Base-by-base conservation (phyloP, 768 basidiomycete genomes). In the Mycena vitilis region DNA sequence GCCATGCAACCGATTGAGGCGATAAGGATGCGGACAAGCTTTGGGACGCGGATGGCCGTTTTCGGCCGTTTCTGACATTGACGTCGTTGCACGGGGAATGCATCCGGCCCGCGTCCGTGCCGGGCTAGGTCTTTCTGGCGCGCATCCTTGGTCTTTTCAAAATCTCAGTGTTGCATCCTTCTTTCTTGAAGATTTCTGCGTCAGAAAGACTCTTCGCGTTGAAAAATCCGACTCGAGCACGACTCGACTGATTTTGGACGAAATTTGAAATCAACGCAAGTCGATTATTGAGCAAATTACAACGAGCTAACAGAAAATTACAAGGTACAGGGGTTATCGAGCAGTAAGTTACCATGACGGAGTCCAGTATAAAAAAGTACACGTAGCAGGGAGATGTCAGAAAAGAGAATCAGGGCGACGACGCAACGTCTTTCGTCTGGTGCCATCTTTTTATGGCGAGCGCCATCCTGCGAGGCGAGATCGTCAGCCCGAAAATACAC, bases 1-100 rank as follows among this genome's bases (percentile, higher is more conserved):
- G 38, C 66, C 61, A 68, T 63, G 45, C 59, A 63, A 47, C 61
- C 62, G 67, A 68, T 68, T 44, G 25, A 59, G 42, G 38, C 45
- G 67, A 68, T 68, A 68, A 68, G 66, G 37, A 25, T 18, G 44
- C 42, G 22, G 37, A 10, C 23, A 16, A 47, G 44, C 57, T 18
- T 13, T 2, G n/a, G 45, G 45, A 0, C 38, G 11, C 38, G 37
- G 23, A 56, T 56, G 38, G 34, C 55, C 55, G 22, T 23, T 23
- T 37, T 20, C 7, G 36, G 53, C 36, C 30, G 30, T 30, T 30
- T 30, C 30, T n/a, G 36, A 48, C 8, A 23, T 23, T 47, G 18
- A 47, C 20, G 15, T n/a, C 45, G 18, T 18, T 13, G 45, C 20
- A 13, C 45, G 45, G 20, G 7, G 45, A 30, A 30, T 30, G 5